phyloP scores from a whole-genome alignment of 345 rosid genomes.

The Jatropha curcas region DNA sequence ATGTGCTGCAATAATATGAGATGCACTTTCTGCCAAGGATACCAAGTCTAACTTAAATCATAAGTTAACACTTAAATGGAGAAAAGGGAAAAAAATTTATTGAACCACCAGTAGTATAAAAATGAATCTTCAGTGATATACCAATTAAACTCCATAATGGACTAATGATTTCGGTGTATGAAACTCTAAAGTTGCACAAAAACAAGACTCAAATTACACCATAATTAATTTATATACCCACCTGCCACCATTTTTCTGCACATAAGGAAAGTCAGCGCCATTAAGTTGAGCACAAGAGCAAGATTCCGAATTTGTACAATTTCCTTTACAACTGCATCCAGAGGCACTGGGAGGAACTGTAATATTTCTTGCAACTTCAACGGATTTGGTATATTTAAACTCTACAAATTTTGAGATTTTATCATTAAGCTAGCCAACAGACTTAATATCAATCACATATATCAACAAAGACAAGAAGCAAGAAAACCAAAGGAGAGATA shows the following conservation, averaged over 20 bases:
- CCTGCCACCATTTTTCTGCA: slow-evolving; percentile 13
- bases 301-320: slow-evolving; percentile 15
- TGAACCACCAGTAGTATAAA: neutral
- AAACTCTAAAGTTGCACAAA: neutral
- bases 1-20: too few species aligned
- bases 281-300: slow-evolving; percentile 26
- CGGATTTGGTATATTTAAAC: slow-evolving; percentile 18
- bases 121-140: neutral
- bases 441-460: neutral
- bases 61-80: neutral
- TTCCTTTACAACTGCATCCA: slow-evolving; percentile 24
- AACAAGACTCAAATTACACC: neutral
- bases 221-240: slow-evolving; percentile 4
- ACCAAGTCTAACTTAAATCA: too few species aligned
- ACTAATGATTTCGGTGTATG: neutral
- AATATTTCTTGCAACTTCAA: slow-evolving; percentile 17
- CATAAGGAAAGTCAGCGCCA: slow-evolving; percentile 20
- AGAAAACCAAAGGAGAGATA: neutral
- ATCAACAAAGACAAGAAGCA: neutral
- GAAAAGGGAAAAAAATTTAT: neutral
- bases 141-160: neutral
- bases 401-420: slow-evolving; percentile 4
- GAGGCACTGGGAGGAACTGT: slow-evolving; percentile 10
- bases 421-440: neutral
- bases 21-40: neutral